Base-by-base conservation (phyloP, 2,329 filamentous ascomycete species). In the Colletotrichum chrysophilum region DNA sequence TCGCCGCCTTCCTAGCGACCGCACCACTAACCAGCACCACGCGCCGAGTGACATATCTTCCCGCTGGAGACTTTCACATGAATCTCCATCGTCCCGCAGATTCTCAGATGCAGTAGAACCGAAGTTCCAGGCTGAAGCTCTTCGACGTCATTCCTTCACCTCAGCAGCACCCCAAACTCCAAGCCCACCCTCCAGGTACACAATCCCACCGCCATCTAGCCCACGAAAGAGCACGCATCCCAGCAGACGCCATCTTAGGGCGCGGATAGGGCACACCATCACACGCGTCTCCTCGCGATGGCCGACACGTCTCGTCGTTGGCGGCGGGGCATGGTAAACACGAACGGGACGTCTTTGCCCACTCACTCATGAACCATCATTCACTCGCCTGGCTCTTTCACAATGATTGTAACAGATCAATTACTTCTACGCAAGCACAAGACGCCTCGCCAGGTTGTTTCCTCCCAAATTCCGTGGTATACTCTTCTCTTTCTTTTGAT, bases 391-490 rank as follows among this genome's bases (percentile, higher is more conserved):
- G 38, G 38, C 21, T 16, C 1, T 0, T 56, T 21, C 2, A 58
- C 24, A 3, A 66, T 48, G 34, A 52, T 28, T 30, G 26, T 66
- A n/a, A 52, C 8, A 2, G 0, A 7, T 52, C 73, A 73, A 64
- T 68, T 72, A 21, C 56, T 64, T 75, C 62, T 72, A 62, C 56
- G 58, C 38, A 75, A 68, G 64, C 73, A 73, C 70, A 73, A 73
- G 64, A 68, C 73, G 73, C 70, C 73, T 71, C 73, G 68, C 73
- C 58, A 61, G 67, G 60, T 62, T 38, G 52, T 56, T 66, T 72
- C 60, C 62, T 58, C 62, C 52, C 21, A 60, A 58, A 56, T 36
- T 64, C 64, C 56, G 73, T 73, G 70, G 56, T 65, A 68, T 73
- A 75, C 32, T 62, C 2, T 60, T 66, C 18, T 7, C 55, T 56